Percentiles rank a stretch among this genome's conserved stretches.
These are phyloP conservation scores for Dorcoceras hygrometricum DNA, from an alignment of 257 asterid species.

Conservation along the genomic window DNA sequence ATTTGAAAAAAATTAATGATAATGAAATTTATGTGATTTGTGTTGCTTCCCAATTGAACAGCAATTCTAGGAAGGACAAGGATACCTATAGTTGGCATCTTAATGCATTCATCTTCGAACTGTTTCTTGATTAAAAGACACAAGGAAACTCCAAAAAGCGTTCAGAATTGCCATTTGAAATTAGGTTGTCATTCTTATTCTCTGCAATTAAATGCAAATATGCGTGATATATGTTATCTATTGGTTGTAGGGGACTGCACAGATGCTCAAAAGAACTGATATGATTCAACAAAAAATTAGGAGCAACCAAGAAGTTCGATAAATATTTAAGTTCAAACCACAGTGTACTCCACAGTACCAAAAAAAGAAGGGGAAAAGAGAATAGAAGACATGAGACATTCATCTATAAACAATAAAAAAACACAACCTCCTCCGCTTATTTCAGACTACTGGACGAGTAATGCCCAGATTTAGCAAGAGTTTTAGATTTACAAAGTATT, in stretches of 20 bases:
- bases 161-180: neutral
- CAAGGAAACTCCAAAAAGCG: neutral
- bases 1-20: no score
- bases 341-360: slow-evolving; percentile 36
- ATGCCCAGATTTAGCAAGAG: neutral
- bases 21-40: neutral
- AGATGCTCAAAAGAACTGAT: neutral
- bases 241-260: neutral
- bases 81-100: neutral
- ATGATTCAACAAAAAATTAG: slow-evolving; percentile 34
- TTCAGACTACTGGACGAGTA: neutral
- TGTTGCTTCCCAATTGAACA: neutral
- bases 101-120: neutral
- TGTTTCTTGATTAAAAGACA: neutral
- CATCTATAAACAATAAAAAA: slow-evolving; percentile 39
- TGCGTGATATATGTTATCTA: neutral
- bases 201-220: neutral
- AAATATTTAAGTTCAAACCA: slow-evolving; percentile 50
- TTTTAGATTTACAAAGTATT: neutral
- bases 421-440: slow-evolving; percentile 18
- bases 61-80: neutral
- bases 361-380: neutral
- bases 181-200: neutral
- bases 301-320: slow-evolving; percentile 51
- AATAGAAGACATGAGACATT: slow-evolving; percentile 19